Percentiles rank a stretch among this genome's conserved stretches.
Evolutionary conservation across 139 green algal genomes (phyloP).

Genomic region (Tetradesmus obliquus): DNA sequence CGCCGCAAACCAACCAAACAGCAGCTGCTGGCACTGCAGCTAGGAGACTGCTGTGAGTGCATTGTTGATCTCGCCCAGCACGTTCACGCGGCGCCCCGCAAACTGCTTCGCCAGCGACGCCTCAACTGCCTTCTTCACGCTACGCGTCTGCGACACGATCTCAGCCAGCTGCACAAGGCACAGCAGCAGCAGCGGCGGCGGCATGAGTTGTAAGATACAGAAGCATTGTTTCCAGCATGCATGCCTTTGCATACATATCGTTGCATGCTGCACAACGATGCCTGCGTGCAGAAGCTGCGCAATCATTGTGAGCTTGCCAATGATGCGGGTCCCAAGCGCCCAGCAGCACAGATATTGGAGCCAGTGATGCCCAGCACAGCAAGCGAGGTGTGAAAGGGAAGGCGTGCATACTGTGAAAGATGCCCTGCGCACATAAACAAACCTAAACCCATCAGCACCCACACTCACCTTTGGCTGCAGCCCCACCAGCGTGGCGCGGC

Average conservation of each 20-base stretch:
- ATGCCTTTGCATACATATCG: not conserved
- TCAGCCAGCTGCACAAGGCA: constrained; percentile 49
- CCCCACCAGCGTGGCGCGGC: constrained; percentile 44
- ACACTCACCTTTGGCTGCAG: constrained; percentile 52
- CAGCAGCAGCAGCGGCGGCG: constrained; percentile 52
- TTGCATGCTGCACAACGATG: too few relatives aligned
- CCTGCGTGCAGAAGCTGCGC: too few relatives aligned
- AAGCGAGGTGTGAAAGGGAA: too few relatives aligned
- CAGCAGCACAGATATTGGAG: too few relatives aligned
- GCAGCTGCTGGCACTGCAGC: not conserved
- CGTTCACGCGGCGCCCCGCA: constrained; percentile 50
- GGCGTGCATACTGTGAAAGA: too few relatives aligned
- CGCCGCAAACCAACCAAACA: not conserved
- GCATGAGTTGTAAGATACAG: not conserved
- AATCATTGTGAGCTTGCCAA: too few relatives aligned
- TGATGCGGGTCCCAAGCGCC: too few relatives aligned
- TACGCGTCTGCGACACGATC: constrained; percentile 42
- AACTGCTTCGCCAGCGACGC: constrained; percentile 47
- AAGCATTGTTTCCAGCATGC: not conserved
- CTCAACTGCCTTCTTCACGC: constrained; percentile 52
- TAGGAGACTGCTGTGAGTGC: constrained; percentile 35
- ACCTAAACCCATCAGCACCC: not conserved
- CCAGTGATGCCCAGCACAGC: too few relatives aligned
- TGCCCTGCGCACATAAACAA: too few relatives aligned
- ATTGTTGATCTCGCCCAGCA: constrained; percentile 70